Evolutionary conservation across 441 rosid species (phyloP).

Genomic region (Geranium incanum): DNA sequence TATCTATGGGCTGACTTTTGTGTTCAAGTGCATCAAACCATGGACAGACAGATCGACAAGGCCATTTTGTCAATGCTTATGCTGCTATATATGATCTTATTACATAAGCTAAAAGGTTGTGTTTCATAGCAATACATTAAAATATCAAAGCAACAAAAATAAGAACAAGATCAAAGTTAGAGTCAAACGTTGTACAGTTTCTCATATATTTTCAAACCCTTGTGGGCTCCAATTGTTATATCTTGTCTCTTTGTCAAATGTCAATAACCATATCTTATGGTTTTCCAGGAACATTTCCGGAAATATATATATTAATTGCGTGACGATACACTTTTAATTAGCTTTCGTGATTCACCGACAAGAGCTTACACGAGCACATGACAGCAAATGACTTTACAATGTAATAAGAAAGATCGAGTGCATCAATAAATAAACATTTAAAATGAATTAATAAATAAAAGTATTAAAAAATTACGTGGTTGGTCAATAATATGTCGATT

Average conservation of each 20-base stretch:
- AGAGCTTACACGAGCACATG: too few relatives aligned
- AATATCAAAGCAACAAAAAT: background rate
- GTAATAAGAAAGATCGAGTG: too few relatives aligned
- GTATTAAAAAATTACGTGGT: too few relatives aligned
- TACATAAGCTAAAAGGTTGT: background rate
- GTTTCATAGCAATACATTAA: background rate
- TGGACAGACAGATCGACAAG: too few relatives aligned
- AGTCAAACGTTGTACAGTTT: background rate
- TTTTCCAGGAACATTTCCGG: background rate
- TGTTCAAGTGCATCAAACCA: background rate
- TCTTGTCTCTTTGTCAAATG: background rate
- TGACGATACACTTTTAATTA: background rate
- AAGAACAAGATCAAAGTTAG: background rate
- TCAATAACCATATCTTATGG: background rate
- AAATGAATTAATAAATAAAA: too few relatives aligned
- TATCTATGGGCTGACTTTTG: background rate
- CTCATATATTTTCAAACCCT: background rate
- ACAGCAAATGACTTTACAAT: too few relatives aligned
- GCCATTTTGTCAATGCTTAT: background rate
- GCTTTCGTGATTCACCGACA: background rate
- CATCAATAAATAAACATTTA: too few relatives aligned
- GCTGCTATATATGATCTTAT: background rate
- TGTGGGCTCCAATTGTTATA: background rate
- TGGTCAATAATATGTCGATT: too few relatives aligned
- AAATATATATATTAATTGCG: background rate